phyloP scores from a whole-genome alignment of 192 early-diverging fungal genomes.

The Allomyces macrogynus region DNA sequence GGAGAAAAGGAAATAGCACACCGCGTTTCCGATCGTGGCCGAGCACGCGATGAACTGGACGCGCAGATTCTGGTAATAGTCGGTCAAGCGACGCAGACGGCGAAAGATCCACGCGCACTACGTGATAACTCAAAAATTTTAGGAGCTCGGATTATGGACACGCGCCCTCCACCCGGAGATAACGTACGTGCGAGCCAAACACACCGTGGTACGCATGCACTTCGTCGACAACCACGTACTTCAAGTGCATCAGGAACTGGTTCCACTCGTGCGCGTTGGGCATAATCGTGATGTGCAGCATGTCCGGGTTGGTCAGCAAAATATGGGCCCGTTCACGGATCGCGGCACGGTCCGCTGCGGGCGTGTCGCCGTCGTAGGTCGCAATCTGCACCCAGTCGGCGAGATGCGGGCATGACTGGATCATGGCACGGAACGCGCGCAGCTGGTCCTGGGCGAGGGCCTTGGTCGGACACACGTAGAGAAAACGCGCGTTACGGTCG shows the following conservation, averaged over 20 bases:
- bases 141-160: no score
- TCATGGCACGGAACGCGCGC: conserved; percentile 17
- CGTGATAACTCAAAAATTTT: no score
- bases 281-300: conserved; percentile 46
- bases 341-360: conserved; percentile 11
- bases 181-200: conserved; percentile 36
- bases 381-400: conserved; percentile 12
- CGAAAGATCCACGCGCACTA: conserved; percentile 34
- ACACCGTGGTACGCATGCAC: conserved; percentile 43
- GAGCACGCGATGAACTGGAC: conserved; percentile 44
- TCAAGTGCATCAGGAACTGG: conserved; percentile 25
- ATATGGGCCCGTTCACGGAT: conserved; percentile 34
- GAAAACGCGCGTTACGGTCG: conserved; percentile 14
- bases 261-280: conserved; percentile 35
- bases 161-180: no score
- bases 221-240: conserved; percentile 54
- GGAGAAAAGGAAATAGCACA: not conserved
- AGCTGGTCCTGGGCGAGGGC: conserved; percentile 66
- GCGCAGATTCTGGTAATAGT: conserved; percentile 17
- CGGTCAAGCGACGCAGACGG: conserved; percentile 35
- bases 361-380: conserved; percentile 48
- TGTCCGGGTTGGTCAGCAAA: conserved; percentile 69
- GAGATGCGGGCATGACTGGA: conserved; percentile 10
- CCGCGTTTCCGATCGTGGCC: conserved; percentile 48
- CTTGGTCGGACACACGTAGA: conserved; percentile 64